Conservation (phyloP, 192 early-diverging fungal genomes). For the Oehlia diaphana region DNA sequence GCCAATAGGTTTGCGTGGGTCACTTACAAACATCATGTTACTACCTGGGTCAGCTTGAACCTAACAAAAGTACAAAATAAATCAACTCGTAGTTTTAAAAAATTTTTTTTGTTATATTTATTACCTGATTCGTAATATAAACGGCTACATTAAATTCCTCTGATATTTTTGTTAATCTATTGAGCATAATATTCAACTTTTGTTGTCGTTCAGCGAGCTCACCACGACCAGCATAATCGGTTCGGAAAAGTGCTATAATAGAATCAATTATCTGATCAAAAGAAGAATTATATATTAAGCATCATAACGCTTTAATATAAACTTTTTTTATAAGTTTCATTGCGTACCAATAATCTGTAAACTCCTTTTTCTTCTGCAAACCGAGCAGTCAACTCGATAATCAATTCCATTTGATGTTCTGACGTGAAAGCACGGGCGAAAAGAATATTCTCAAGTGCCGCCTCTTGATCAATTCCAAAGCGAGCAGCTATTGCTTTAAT, state of each 20-base stretch:
- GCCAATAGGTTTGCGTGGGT: conserved; percentile 87
- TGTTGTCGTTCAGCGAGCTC: conserved; percentile 86
- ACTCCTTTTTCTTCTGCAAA: conserved; percentile 69
- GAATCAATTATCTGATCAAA: conserved; percentile 64
- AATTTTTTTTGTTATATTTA: not conserved
- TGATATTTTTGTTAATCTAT: conserved; percentile 68
- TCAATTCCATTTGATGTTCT: conserved; percentile 82
- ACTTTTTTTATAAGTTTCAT: not conserved
- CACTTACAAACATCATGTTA: conserved; percentile 74
- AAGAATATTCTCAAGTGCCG: conserved; percentile 74
- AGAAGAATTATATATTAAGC: not conserved
- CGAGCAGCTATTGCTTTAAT: conserved; percentile 73
- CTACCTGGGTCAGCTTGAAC: conserved; percentile 60
- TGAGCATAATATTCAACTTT: conserved; percentile 75
- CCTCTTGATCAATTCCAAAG: conserved; percentile 62
- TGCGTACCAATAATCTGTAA: conserved; percentile 52
- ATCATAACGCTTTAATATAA: no score
- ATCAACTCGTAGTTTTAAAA: not conserved
- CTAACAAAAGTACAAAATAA: conserved; percentile 19
- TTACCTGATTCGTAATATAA: conserved; percentile 77
- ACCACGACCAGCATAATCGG: conserved; percentile 82
- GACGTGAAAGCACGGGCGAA: conserved; percentile 80
- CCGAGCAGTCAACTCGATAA: conserved; percentile 68
- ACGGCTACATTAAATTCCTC: conserved; percentile 88
- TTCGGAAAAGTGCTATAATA: conserved; percentile 81